Evolutionary conservation across 2,329 filamentous ascomycete species (phyloP).

Genomic region (Aspergillus sp.): DNA sequence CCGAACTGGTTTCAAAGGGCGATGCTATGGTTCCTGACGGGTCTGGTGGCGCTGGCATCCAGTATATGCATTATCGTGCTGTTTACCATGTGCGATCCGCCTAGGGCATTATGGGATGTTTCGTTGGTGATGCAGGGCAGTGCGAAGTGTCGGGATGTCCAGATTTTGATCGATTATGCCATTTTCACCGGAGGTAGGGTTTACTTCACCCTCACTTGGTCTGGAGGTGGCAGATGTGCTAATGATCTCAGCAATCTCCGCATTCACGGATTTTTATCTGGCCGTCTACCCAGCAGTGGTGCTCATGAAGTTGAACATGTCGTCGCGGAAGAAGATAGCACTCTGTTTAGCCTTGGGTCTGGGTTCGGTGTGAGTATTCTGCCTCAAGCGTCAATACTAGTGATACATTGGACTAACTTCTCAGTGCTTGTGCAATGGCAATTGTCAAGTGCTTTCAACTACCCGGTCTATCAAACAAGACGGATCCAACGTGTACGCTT

Average conservation of each 20-base stretch:
- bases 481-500: conserved; percentile 25
- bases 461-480: conserved; percentile 16
- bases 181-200: conserved; percentile 34
- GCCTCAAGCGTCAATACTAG: conserved; percentile 1
- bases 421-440: conserved; percentile 25
- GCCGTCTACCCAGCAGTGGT: conserved; percentile 25
- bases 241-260: conserved; percentile 17
- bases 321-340: conserved; percentile 21
- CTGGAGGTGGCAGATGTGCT: background rate
- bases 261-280: conserved; percentile 27
- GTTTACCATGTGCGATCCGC: conserved; percentile 38
- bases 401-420: background rate
- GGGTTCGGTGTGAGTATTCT: conserved; percentile 19
- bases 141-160: conserved; percentile 28
- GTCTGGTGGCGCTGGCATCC: conserved; percentile 23
- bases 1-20: conserved; percentile 12
- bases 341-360: conserved; percentile 22
- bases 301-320: conserved; percentile 26
- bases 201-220: too few relatives aligned
- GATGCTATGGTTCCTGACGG: conserved; percentile 21
- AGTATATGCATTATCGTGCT: conserved; percentile 34
- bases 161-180: conserved; percentile 33
- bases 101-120: conserved; percentile 32
- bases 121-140: conserved; percentile 17
- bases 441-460: conserved; percentile 28